Base-by-base conservation (phyloP, 257 asterid species). In the Ajuga chamaepitys region DNA sequence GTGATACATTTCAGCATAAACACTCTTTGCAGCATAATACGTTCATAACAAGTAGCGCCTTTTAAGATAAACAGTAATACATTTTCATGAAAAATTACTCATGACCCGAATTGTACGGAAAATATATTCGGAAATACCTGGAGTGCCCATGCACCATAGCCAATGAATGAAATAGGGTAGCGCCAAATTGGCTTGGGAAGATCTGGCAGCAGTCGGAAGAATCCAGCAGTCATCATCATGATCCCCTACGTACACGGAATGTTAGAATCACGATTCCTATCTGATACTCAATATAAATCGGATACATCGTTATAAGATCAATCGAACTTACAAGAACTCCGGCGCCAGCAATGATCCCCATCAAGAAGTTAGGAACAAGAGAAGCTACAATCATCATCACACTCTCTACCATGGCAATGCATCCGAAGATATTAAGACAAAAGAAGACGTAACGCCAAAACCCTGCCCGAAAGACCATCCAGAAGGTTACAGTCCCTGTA, bases 371-470 rank as follows among this genome's bases (percentile, higher is more conserved):
- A 5, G 99, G 97, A 37, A 94, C 99, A 8, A 94, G 51, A 0
- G 99, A 74, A 69, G 99, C 99, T 9, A 94, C 95, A 38, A 94
- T 88, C 99, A 94, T 94, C 99, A 94, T 94, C 75, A 89, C 92
- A 64, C 99, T 86, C 78, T 94, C 99, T 9, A 94, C 99, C 83
- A 94, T 85, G 1, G 96, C 92, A 41, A 94, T 94, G 80, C 89
- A 77, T 32, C 97, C 97, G 12, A 87, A 88, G 1, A 89, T 81
- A 60, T 87, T 89, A 20, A 93, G 76, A 74, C 96, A 90, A 68
- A 77, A 88, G 81, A 77, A 93, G 3, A 78, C 70, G 42, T 81
- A 93, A n/a, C 79, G 86, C 6, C 85, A 78, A 66, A 93, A 87
- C 35, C 56, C 86, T 0, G 95, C 40, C 60, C 84, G 74, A 26